A percentile compares a stretch with the other conserved stretches of the same genome.
phyloP scores from a whole-genome alignment of 148 eudicot species.

The Arctostaphylos glauca region DNA sequence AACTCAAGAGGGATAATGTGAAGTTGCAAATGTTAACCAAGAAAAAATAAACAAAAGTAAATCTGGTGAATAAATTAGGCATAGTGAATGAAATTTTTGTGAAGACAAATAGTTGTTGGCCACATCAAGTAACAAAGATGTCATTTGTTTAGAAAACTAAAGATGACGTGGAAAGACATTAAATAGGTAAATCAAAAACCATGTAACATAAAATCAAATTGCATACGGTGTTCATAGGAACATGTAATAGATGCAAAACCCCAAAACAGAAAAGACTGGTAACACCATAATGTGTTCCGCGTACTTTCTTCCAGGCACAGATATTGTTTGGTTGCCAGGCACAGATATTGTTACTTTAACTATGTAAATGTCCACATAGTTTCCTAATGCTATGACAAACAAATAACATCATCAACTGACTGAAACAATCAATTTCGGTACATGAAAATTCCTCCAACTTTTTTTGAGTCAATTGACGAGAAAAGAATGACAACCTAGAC shows the following conservation, averaged over 20 bases:
- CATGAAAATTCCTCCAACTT: not conserved
- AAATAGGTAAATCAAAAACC: not conserved
- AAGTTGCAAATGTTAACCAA: not conserved
- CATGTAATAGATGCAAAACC: not conserved
- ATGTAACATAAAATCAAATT: not conserved
- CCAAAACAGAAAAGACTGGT: not conserved
- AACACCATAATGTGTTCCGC: not conserved
- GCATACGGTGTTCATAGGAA: not conserved
- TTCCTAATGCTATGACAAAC: not conserved
- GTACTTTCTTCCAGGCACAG: not conserved
- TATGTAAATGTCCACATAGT: not conserved
- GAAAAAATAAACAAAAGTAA: not conserved
- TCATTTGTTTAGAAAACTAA: not conserved
- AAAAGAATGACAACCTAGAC: not conserved
- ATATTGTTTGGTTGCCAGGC: not conserved
- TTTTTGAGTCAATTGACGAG: not conserved
- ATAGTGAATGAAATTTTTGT: not conserved
- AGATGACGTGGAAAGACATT: not conserved
- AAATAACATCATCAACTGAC: not conserved
- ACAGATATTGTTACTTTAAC: not conserved
- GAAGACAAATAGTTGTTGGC: not conserved
- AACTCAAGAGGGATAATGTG: not conserved
- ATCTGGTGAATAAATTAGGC: not conserved
- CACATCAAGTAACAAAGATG: not conserved
- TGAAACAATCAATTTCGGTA: not conserved